Evolutionary conservation across 1,284 basidiomycete species (phyloP), one percentile per base, ranked within the genome.

Genomic region (Ustilago shanxiensis): DNA sequence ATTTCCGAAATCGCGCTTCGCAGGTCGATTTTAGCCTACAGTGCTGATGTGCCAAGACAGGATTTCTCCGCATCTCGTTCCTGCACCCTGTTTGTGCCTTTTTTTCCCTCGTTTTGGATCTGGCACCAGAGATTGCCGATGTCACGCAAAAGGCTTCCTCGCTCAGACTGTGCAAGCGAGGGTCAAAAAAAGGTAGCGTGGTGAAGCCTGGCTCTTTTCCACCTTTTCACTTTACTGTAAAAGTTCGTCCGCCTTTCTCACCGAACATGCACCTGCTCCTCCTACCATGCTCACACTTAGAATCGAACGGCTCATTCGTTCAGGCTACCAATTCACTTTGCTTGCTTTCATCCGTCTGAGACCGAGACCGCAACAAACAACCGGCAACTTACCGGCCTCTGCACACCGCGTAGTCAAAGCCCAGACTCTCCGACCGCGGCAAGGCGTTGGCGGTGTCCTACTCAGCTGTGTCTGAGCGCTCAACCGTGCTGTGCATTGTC

Each of bases 61-160:
- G 31, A 11, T 22, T 22, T 52, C 50, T 33, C 35, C 31, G 53
- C 53, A 49, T 41, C 49, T 16, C 58, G 58, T 51, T 41, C 49
- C 51, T 61, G 60, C 51, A 35, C 35, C 37, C 22, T 45, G 16
- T 24, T 35, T 49, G 31, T 28, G 39, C 39, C 16, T 22, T 24
- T 39, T 1, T 29, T 44, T 35, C 31, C 31, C 31, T 33, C 11
- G 6, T 33, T 26, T 20, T 9, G 13, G 28, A 45, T 45, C n/a
- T 29, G 28, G 16, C 18, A 20, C 6, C 22, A 47, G 52, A 62
- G 62, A 65, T 65, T 65, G 16, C 62, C 62, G 62, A 65, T 58
- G 55, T 59, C 62, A 65, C 39, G 20, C 54, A 24, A 44, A 29
- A 41, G 20, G 14, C 39, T n/a, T 33, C 60, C 39, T 35, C 58